Percentiles rank a stretch among this genome's conserved stretches.
Conservation (phyloP, 2,329 filamentous ascomycete genomes). For the Kalaharituber pfeilii region DNA sequence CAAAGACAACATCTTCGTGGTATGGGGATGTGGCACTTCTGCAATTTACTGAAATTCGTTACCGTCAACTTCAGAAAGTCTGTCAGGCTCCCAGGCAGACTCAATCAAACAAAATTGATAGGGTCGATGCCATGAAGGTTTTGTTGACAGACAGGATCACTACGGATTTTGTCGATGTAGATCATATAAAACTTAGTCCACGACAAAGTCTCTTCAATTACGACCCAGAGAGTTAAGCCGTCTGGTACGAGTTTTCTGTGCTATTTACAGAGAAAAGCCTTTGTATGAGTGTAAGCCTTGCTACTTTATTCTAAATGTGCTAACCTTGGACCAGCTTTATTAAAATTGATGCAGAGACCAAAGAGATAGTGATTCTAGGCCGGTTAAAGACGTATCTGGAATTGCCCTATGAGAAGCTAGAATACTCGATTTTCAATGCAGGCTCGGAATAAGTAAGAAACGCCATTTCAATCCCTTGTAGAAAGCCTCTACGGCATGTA, state of each 20-base stretch:
- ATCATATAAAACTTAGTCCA: slow-evolving; percentile 12
- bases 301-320: neutral
- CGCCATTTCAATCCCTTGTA: slow-evolving; percentile 9
- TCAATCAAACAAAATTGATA: neutral
- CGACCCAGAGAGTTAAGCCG: slow-evolving; percentile 4
- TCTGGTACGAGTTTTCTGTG: slow-evolving; percentile 16
- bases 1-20: neutral
- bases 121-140: slow-evolving; percentile 5
- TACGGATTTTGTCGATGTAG: slow-evolving; percentile 13
- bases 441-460: slow-evolving; percentile 7
- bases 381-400: slow-evolving; percentile 17
- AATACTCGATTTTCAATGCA: slow-evolving; percentile 11
- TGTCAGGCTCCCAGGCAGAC: too few species aligned
- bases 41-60: too few species aligned
- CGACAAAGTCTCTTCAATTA: slow-evolving; percentile 13
- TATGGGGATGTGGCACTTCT: too few species aligned
- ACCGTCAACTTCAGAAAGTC: too few species aligned
- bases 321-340: slow-evolving; percentile 6
- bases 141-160: slow-evolving; percentile 14
- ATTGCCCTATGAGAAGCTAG: slow-evolving; percentile 16
- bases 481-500: slow-evolving; percentile 13
- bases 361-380: slow-evolving; percentile 16
- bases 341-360: slow-evolving; percentile 18
- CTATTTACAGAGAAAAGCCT: slow-evolving; percentile 9
- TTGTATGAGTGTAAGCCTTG: slow-evolving; percentile 4